Percentiles rank a stretch among this genome's conserved stretches.
phyloP scores from a whole-genome alignment of 805 yeast genomes.

The Schwanniomyces polymorphus region DNA sequence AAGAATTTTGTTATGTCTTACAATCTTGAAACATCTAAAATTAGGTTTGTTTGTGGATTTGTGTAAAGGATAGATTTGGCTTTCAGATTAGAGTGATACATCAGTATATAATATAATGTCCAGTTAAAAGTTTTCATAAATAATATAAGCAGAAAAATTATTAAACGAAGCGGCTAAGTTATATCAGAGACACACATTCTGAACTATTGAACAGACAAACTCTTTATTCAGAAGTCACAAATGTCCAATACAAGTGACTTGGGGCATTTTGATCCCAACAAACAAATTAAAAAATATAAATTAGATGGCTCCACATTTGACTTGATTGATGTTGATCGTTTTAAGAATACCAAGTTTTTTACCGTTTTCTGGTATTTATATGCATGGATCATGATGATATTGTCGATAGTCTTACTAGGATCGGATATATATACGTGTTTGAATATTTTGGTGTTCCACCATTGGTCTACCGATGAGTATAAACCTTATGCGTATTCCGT shows the following conservation, averaged over 20 bases:
- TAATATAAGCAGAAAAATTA: too few relatives aligned
- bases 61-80: too few relatives aligned
- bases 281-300: constrained; percentile 26
- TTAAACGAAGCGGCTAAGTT: too few relatives aligned
- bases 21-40: too few relatives aligned
- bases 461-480: constrained; percentile 59
- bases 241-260: not conserved
- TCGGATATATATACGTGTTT: constrained; percentile 81
- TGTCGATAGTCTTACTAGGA: constrained; percentile 53
- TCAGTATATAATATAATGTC: too few relatives aligned
- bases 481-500: constrained; percentile 48
- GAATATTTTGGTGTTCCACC: constrained; percentile 67
- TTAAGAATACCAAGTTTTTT: constrained; percentile 42
- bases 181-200: too few relatives aligned
- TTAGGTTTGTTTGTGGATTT: too few relatives aligned
- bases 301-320: constrained; percentile 48
- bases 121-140: too few relatives aligned
- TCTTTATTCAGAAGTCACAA: too few relatives aligned
- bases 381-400: constrained; percentile 49
- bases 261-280: constrained; percentile 18
- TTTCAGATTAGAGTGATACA: too few relatives aligned
- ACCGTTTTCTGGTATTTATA: constrained; percentile 46
- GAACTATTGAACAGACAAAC: too few relatives aligned
- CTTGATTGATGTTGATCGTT: constrained; percentile 45
- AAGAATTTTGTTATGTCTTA: too few relatives aligned